Evolutionary conservation across 208 protist species (phyloP).

Genomic region (Trypanosoma cruzi): DNA sequence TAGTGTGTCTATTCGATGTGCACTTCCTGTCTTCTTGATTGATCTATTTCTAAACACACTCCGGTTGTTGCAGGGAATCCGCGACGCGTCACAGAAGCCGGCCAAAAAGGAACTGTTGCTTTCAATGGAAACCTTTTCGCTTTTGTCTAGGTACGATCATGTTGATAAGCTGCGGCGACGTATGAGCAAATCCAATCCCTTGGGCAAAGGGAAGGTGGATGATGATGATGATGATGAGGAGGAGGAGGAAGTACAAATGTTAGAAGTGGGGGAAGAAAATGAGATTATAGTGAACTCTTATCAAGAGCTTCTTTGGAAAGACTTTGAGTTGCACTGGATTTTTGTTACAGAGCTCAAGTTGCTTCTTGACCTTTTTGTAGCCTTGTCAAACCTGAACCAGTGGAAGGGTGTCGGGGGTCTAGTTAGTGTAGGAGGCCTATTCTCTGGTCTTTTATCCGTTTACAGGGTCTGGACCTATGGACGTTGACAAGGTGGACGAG

Average conservation of each 20-base stretch:
- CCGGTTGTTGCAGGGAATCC: conserved; percentile 80
- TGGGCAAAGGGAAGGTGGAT: conserved; percentile 14
- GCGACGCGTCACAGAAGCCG: conserved; percentile 63
- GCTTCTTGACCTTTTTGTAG: conserved; percentile 89
- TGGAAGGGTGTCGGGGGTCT: conserved; percentile 69
- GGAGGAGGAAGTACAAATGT: conserved; percentile 10
- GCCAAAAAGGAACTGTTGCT: conserved; percentile 54
- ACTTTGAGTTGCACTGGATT: conserved; percentile 92
- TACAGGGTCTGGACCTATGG: conserved; percentile 93
- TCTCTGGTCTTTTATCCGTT: conserved; percentile 87
- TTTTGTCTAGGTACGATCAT: conserved; percentile 84
- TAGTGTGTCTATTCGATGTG: conserved; percentile 67
- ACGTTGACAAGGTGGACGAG: conserved; percentile 36
- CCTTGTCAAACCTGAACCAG: conserved; percentile 47
- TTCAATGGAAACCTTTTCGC: conserved; percentile 83
- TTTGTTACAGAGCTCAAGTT: conserved; percentile 89
- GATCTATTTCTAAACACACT: conserved; percentile 90
- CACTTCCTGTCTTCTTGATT: conserved; percentile 80
- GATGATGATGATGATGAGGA: too few relatives aligned
- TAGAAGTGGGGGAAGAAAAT: conserved; percentile 40
- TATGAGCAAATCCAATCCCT: conserved; percentile 21
- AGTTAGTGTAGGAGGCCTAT: conserved; percentile 77
- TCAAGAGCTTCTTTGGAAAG: conserved; percentile 82
- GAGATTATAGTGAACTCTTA: conserved; percentile 82
- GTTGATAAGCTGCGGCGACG: conserved; percentile 85